These are phyloP conservation scores for Solanum pennellii DNA, from an alignment of 257 asterid genomes.

Conservation along the genomic window DNA sequence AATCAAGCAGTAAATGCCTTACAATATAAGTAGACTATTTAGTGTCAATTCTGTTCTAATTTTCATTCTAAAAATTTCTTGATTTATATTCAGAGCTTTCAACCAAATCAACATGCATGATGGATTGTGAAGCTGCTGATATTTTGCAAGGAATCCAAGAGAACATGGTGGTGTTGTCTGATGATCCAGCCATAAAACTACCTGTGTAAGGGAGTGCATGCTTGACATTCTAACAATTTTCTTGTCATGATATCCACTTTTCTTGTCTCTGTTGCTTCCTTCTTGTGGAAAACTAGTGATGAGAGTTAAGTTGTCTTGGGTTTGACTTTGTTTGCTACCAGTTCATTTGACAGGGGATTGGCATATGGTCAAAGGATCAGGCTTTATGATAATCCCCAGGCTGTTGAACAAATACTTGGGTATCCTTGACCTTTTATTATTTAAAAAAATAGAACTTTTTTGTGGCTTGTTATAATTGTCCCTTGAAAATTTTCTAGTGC, in stretches of 20 bases:
- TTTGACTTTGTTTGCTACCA: slow-evolving; percentile 12
- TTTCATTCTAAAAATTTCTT: slow-evolving; percentile 10
- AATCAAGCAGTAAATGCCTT: background rate
- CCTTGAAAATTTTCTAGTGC: background rate
- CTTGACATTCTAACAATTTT: slow-evolving; percentile 1
- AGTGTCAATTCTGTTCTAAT: background rate
- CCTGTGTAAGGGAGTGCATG: slow-evolving; percentile 52
- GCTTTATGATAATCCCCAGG: slow-evolving; percentile 30
- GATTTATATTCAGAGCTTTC: slow-evolving; percentile 48
- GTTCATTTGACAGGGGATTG: slow-evolving; percentile 77
- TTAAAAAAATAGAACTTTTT: background rate
- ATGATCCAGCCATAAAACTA: slow-evolving; percentile 69
- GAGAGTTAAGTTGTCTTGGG: background rate
- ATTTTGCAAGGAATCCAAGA: slow-evolving; percentile 69
- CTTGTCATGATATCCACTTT: background rate
- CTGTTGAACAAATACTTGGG: slow-evolving; percentile 58
- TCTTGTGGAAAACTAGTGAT: background rate
- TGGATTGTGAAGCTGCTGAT: slow-evolving; percentile 89
- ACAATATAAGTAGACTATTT: background rate
- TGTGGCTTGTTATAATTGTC: background rate
- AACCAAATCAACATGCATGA: slow-evolving; percentile 46
- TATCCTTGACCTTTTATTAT: slow-evolving; percentile 41
- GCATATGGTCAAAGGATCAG: slow-evolving; percentile 61
- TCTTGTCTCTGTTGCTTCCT: background rate
- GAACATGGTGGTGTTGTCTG: slow-evolving; percentile 60